Evolutionary conservation across 768 basidiomycete species (phyloP).

Genomic region (Astraeus odoratus): DNA sequence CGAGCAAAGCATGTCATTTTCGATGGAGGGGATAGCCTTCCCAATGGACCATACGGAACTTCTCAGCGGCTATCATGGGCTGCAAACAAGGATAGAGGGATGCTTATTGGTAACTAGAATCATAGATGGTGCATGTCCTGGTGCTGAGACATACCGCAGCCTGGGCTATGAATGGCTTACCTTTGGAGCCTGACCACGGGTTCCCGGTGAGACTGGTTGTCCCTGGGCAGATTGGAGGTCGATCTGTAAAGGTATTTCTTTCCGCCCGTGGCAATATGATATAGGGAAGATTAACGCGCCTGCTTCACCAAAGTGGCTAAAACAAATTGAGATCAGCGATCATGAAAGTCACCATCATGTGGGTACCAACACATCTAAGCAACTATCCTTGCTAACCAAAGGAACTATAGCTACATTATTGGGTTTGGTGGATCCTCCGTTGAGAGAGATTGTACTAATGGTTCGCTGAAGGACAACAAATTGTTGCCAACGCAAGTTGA

Average conservation of each 20-base stretch:
- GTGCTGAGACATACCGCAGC: conserved; percentile 13
- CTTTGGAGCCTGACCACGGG: conserved; percentile 57
- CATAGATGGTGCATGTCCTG: neutral
- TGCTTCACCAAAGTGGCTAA: conserved; percentile 41
- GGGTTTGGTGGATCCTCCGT: conserved; percentile 15
- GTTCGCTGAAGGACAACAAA: conserved; percentile 42
- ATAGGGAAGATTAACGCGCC: neutral
- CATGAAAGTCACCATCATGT: conserved; percentile 49
- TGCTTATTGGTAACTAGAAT: conserved; percentile 35
- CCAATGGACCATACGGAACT: conserved; percentile 58
- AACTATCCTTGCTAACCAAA: neutral
- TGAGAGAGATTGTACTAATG: neutral
- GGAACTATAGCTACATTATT: conserved; percentile 27
- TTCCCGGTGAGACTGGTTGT: conserved; percentile 59
- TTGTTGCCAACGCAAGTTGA: conserved; percentile 47
- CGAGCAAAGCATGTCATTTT: conserved; percentile 47
- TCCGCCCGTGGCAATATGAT: neutral
- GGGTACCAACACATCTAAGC: conserved; percentile 12
- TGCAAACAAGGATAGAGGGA: conserved; percentile 36
- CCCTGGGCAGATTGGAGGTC: conserved; percentile 57
- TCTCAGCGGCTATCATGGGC: conserved; percentile 42
- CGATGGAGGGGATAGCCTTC: conserved; percentile 50
- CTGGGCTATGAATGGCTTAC: conserved; percentile 56
- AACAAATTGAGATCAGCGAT: conserved; percentile 43
- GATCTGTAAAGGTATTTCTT: conserved; percentile 36